Percentiles rank a stretch among this genome's conserved stretches.
Evolutionary conservation across 371 early-diverging fungal genomes (phyloP).

Genomic region (Coemansia sp.): DNA sequence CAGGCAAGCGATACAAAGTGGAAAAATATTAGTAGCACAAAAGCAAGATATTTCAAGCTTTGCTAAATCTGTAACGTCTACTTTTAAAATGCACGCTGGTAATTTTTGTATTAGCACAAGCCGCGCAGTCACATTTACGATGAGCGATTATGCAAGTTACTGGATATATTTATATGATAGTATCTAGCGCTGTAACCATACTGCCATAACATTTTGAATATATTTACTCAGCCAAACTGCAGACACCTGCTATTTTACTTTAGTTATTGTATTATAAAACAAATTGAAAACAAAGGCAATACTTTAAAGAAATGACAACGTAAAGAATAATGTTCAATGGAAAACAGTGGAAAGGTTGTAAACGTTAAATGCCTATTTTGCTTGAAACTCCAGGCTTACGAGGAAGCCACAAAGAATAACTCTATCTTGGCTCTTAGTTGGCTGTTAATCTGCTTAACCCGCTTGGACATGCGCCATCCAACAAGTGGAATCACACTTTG

Average conservation of each 20-base stretch:
- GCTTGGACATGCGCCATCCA: constrained; percentile 10
- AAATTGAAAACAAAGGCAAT: constrained; percentile 1
- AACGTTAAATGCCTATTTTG: not conserved
- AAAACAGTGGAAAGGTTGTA: not conserved
- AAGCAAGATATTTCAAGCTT: not conserved
- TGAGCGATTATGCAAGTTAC: not conserved
- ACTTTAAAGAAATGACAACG: not conserved
- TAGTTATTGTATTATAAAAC: not conserved
- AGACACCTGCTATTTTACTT: not conserved
- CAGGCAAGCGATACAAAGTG: not conserved
- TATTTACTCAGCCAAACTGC: not conserved
- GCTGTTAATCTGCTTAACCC: constrained; percentile 10
- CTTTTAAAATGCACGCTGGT: not conserved
- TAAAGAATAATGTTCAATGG: constrained; percentile 6
- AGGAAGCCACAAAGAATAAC: constrained; percentile 26
- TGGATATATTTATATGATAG: not conserved
- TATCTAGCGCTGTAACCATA: not conserved
- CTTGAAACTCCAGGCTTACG: not conserved
- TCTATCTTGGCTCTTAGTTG: constrained; percentile 28
- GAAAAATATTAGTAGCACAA: not conserved
- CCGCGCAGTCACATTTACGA: not conserved
- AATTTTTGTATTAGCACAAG: not conserved
- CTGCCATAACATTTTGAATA: not conserved
- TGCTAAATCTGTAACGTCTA: not conserved
- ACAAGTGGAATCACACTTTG: constrained; percentile 16